Evolutionary conservation across 2,329 filamentous ascomycete species (phyloP), one percentile per base, ranked within the genome.

Genomic region (Claviceps sp.): DNA sequence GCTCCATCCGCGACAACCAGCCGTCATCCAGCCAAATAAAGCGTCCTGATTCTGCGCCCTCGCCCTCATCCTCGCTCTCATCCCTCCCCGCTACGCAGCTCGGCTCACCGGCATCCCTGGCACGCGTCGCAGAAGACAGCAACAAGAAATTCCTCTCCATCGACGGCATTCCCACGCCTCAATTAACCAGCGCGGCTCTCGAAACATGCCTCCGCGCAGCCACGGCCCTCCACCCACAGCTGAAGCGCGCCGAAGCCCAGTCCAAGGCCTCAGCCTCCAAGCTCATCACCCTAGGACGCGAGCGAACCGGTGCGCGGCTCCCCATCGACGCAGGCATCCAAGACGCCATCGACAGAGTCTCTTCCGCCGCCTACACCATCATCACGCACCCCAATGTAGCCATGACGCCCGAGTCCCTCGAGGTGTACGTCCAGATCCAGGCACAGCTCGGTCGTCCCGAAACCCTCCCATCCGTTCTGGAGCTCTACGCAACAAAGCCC

Each of bases 401-500:
- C 69, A 86, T 97, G 62, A 86, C 87, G 4, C 80, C 84, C 8
- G 72, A 77, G 34, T 72, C 91, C 37, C 78, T 97, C 41, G 73
- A 78, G 53, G 67, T 78, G 58, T 97, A 96, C 67, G 82, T 95
- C 55, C 74, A 79, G 40, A 80, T 88, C 45, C 89, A 95, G 65
- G 75, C 82, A 30, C 75, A 82, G 11, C 77, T 97, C 44, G 78
- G 81, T 55, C 81, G 78, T 52, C 83, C 89, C 2, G 80, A 87
- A 57, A 82, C 86, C 45, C 79, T 97, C 56, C 89, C 91, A 6
- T 78, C 84, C 54, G 80, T 89, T 43, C 85, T 98, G 62, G 72
- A 82, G 52, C 75, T 96, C 50, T 97, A 91, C 65, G 87, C 88
- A 48, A 79, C 80, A 59, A 98, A 97, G 67, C 85, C 87, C 9